phyloP scores from a whole-genome alignment of 371 early-diverging fungal species.

The Antonospora locustae region DNA sequence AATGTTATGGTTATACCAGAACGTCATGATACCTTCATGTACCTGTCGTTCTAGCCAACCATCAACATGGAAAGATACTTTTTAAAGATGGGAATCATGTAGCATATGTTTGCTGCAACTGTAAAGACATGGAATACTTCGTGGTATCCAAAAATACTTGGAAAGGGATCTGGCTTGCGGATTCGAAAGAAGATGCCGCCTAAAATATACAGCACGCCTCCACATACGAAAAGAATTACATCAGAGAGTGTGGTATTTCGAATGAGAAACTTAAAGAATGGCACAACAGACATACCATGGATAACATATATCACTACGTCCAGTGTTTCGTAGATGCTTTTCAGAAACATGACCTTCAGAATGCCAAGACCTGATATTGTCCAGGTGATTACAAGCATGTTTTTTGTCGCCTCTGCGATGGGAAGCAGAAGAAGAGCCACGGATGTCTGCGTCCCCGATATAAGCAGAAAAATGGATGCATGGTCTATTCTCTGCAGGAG shows the following conservation, averaged over 20 bases:
- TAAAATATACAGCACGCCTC: conserved; percentile 50
- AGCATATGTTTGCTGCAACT: conserved; percentile 51
- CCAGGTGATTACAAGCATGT: conserved; percentile 40
- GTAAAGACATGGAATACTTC: conserved; percentile 55
- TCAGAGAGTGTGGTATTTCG: conserved; percentile 14
- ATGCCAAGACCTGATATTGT: conserved; percentile 45
- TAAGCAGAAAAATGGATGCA: conserved; percentile 54
- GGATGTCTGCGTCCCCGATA: conserved; percentile 54
- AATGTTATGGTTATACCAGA: no score
- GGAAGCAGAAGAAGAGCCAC: conserved; percentile 30
- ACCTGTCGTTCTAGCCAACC: no score
- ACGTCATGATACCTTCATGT: no score
- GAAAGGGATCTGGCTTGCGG: conserved; percentile 51
- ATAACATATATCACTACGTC: conserved; percentile 51
- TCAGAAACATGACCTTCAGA: conserved; percentile 41
- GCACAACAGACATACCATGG: conserved; percentile 50
- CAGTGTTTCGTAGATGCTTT: conserved; percentile 32
- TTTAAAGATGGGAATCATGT: conserved; percentile 44
- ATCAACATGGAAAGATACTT: no score
- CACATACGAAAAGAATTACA: conserved; percentile 32
- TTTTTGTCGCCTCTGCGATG: neutral
- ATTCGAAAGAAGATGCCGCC: conserved; percentile 53
- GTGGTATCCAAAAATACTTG: conserved; percentile 54
- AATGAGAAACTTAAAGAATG: conserved; percentile 35
- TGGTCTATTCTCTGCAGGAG: conserved; percentile 50